Base-by-base conservation (phyloP, 768 basidiomycete genomes). In the Lactarius deliciosus region DNA sequence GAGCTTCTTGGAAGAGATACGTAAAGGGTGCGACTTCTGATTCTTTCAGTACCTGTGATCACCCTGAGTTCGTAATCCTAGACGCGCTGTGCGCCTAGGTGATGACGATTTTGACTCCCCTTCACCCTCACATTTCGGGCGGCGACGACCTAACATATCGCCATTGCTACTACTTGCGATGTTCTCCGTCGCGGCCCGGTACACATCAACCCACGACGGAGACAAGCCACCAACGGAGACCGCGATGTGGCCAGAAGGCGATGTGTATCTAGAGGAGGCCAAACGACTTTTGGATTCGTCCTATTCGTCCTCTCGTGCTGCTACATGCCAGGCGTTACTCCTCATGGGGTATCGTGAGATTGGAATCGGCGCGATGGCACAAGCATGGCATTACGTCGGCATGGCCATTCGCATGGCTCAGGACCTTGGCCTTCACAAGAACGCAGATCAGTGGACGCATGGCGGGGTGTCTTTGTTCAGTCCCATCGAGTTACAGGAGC, bases 401-500 rank as follows among this genome's bases (percentile, higher is more conserved):
- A 91, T 92, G 89, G 92, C 90, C 0, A 87, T 95, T 43, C 83
- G 94, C n/a, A 94, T 95, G 92, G 92, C 92, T 18, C 92, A 92
- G 76, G 92, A 94, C 75, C 75, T 94, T 63, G 92, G 92, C 9
- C 85, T 94, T 83, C 92, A 94, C 72, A 83, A 90, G 41, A 83
- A 82, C 69, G 89, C 92, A 36, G 91, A 93, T 73, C 85, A 86
- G 34, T 94, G 92, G 91, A 83, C 75, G 63, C 84, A 80, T 18
- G 80, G 86, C 62, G 86, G 86, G 0, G 72, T 73, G 40, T 74
- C 69, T 57, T 71, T 92, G 53, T 92, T 92, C 72, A 81, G 79
- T 1, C 76, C 78, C 61, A 79, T 80, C 74, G 88, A 90, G 76
- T 77, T 91, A 66, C 85, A 88, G 70, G 87, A 89, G 75, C 80